These are phyloP conservation scores for Leucocoprinus birnbaumii DNA, from an alignment of 768 basidiomycete genomes.

Conservation along the genomic window DNA sequence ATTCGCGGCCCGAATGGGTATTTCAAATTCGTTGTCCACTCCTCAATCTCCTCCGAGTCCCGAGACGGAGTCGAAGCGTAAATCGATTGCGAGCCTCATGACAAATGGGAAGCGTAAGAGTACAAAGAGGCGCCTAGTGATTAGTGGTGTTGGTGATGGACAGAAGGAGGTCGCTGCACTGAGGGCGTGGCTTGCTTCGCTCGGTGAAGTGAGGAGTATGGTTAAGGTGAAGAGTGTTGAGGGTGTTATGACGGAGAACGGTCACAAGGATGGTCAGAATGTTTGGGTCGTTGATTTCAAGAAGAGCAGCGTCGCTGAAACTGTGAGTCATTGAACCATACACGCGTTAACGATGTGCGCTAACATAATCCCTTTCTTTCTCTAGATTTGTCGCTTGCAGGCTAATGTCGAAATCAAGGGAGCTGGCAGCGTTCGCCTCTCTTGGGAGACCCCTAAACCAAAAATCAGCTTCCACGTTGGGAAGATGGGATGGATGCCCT, in stretches of 20 bases:
- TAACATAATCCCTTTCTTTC: neutral
- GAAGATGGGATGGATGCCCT: conserved; percentile 7
- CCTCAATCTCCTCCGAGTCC: neutral
- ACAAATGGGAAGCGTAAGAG: conserved; percentile 12
- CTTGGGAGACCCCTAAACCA: conserved; percentile 27
- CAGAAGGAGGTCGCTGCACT: conserved; percentile 28
- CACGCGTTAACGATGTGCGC: neutral
- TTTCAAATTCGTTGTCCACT: conserved; percentile 1
- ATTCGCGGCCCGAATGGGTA: conserved; percentile 22
- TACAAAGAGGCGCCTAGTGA: conserved; percentile 28
- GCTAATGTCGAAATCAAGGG: conserved; percentile 36
- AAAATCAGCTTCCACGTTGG: conserved; percentile 7
- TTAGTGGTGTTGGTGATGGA: conserved; percentile 27
- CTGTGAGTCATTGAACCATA: no score
- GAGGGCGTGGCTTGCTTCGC: conserved; percentile 31
- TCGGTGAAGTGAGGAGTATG: conserved; percentile 31
- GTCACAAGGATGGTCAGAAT: neutral
- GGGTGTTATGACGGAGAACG: neutral
- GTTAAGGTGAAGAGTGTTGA: conserved; percentile 13
- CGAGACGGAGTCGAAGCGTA: conserved; percentile 6
- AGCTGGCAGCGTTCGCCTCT: conserved; percentile 34
- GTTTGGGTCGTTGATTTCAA: conserved; percentile 28
- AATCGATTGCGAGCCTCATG: conserved; percentile 10
- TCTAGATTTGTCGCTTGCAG: conserved; percentile 36
- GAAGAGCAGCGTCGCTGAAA: conserved; percentile 35